Conservation (phyloP, 352 stramenopile species). For the Phytophthora megakarya region DNA sequence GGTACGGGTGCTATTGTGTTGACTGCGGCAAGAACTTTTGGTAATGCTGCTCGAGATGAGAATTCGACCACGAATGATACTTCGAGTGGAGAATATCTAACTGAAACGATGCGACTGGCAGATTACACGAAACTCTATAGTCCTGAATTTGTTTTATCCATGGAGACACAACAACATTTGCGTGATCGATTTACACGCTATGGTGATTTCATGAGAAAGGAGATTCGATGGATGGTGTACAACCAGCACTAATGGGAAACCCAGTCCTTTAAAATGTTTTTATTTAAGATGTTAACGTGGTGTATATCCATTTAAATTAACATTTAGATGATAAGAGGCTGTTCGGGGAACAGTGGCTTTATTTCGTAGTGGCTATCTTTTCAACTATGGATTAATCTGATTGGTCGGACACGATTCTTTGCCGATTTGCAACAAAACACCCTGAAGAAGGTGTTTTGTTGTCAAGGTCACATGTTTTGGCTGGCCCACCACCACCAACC, state of each 20-base stretch:
- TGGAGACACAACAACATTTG: conserved; percentile 9
- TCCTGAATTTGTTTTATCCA: conserved; percentile 1
- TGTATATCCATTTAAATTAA: too few species aligned
- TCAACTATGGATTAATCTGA: background rate
- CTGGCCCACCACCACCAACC: background rate
- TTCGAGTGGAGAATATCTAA: background rate
- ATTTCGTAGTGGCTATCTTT: background rate
- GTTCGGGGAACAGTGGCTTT: conserved; percentile 5
- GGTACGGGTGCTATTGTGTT: conserved; percentile 21
- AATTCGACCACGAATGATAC: background rate
- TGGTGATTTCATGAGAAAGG: conserved; percentile 3
- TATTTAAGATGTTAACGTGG: too few species aligned
- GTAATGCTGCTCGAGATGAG: background rate
- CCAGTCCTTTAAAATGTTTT: too few species aligned
- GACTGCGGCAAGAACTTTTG: background rate
- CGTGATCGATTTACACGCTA: background rate
- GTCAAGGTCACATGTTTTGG: background rate
- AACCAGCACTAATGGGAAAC: too few species aligned
- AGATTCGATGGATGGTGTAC: conserved; percentile 8
- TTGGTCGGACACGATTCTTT: background rate
- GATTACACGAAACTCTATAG: conserved; percentile 10
- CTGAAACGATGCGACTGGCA: background rate
- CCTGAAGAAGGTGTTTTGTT: background rate
- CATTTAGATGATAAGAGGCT: too few species aligned
- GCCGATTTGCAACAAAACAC: conserved; percentile 1